These are phyloP conservation scores for Neonectria magnoliae DNA, from an alignment of 2,329 filamentous ascomycete species.

Conservation along the genomic window DNA sequence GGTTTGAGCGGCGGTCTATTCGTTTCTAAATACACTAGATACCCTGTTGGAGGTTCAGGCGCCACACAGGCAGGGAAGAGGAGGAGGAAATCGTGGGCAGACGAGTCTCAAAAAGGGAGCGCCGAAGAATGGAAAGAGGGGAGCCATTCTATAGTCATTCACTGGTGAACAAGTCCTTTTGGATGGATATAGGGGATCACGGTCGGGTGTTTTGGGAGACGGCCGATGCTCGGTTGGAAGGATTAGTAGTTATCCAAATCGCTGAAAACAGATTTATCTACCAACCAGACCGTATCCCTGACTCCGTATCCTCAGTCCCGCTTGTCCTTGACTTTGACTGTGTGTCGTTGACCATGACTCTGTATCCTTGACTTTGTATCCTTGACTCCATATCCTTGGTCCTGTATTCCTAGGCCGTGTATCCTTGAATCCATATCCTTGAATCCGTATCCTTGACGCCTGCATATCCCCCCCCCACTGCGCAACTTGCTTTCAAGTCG, in stretches of 20 bases:
- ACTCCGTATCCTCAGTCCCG: neutral
- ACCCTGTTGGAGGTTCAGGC: constrained; percentile 41
- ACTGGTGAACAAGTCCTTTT: constrained; percentile 12
- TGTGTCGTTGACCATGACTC: neutral
- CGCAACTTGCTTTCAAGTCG: neutral
- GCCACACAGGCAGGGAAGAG: constrained; percentile 5
- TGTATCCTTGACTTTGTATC: neutral
- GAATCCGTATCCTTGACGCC: neutral
- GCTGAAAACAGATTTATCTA: constrained; percentile 19
- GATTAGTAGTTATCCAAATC: constrained; percentile 23
- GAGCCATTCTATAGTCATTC: constrained; percentile 16
- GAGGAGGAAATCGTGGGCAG: constrained; percentile 4
- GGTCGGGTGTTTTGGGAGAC: neutral
- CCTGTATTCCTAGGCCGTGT: neutral
- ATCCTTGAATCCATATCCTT: neutral
- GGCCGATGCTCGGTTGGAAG: constrained; percentile 10
- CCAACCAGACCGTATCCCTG: neutral
- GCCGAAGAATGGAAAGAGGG: neutral
- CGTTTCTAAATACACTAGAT: constrained; percentile 45
- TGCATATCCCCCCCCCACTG: neutral
- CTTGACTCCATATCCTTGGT: neutral
- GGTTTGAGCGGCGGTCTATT: constrained; percentile 38
- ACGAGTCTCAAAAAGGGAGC: constrained; percentile 3
- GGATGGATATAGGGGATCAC: constrained; percentile 7
- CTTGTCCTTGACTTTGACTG: neutral